Percentiles rank a stretch among this genome's conserved stretches.
Conservation (phyloP, 2,329 filamentous ascomycete genomes). For the Akanthomyces muscarius region DNA sequence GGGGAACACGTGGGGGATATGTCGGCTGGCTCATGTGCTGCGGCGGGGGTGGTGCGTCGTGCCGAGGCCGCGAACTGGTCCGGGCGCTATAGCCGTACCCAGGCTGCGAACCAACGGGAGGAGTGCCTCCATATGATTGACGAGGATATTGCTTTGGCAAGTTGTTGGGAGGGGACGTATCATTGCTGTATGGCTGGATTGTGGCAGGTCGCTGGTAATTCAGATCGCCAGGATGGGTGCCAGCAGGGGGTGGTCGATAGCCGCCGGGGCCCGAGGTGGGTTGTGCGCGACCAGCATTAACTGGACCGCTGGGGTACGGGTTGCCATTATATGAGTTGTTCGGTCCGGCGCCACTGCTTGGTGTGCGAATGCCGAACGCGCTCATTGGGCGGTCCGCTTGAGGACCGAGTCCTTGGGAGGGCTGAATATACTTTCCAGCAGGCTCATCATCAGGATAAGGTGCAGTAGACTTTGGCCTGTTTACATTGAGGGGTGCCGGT, state of each 20-base stretch:
- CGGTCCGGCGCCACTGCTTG: conserved; percentile 23
- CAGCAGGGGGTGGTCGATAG: conserved; percentile 40
- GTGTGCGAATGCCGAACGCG: conserved; percentile 52
- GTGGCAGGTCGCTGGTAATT: conserved; percentile 22
- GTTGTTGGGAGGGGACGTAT: conserved; percentile 1
- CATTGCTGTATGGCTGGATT: conserved; percentile 24
- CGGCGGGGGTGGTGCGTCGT: not conserved
- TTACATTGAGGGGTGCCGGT: conserved; percentile 45
- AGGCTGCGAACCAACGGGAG: conserved; percentile 26
- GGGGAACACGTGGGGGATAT: not conserved
- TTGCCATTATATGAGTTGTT: not conserved
- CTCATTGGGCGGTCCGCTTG: conserved; percentile 47
- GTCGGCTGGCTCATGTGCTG: conserved; percentile 9
- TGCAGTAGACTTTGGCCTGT: conserved; percentile 43
- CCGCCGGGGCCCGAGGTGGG: conserved; percentile 28
- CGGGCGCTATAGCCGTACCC: conserved; percentile 39
- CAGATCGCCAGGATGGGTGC: conserved; percentile 23
- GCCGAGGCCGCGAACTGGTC: conserved; percentile 23
- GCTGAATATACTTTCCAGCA: conserved; percentile 36
- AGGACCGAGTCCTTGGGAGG: conserved; percentile 45
- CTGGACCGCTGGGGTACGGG: conserved; percentile 19
- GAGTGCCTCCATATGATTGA: conserved; percentile 10
- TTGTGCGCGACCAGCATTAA: conserved; percentile 40
- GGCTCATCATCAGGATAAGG: conserved; percentile 53
- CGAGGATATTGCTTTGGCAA: conserved; percentile 13